Percentiles rank a stretch among this genome's conserved stretches.
These are phyloP conservation scores for Exophiala calicioides DNA, from an alignment of 2,329 filamentous ascomycete species.

Conservation along the genomic window DNA sequence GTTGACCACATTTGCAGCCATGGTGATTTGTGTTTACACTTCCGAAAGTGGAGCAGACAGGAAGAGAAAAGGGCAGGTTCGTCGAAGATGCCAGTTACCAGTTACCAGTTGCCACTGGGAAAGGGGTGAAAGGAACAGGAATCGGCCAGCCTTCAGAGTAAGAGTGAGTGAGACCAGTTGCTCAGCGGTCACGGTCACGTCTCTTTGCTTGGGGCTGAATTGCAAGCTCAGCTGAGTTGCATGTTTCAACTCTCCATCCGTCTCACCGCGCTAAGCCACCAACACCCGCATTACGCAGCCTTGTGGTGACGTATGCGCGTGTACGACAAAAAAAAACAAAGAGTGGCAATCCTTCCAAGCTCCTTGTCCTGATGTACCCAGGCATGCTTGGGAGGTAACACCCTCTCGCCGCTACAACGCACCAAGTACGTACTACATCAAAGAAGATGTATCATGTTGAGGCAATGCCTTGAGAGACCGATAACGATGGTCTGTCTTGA, in stretches of 20 bases:
- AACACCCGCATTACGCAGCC: conserved; percentile 16
- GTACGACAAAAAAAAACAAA: neutral
- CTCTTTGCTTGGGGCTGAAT: conserved; percentile 2
- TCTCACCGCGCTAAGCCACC: conserved; percentile 23
- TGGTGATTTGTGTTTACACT: conserved; percentile 31
- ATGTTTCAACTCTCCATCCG: too few relatives aligned
- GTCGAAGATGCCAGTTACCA: neutral
- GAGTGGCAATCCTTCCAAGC: too few relatives aligned
- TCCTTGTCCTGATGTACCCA: too few relatives aligned
- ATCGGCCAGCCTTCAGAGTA: conserved; percentile 6
- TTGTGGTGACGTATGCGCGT: conserved; percentile 24
- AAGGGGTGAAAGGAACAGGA: neutral
- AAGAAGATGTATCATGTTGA: too few relatives aligned
- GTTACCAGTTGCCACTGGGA: neutral
- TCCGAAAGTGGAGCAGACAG: neutral
- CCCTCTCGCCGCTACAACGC: too few relatives aligned
- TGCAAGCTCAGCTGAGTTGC: too few relatives aligned
- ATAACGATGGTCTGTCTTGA: too few relatives aligned
- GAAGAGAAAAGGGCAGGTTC: too few relatives aligned
- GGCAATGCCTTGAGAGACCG: too few relatives aligned
- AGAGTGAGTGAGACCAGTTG: conserved; percentile 4
- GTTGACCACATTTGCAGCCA: conserved; percentile 49
- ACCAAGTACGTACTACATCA: too few relatives aligned
- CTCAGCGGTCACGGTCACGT: too few relatives aligned
- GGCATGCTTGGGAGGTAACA: too few relatives aligned